Evolutionary conservation across 495 filamentous ascomycete species (phyloP), one percentile per base, ranked within the genome.

Genomic region (Neurospora hispaniola): DNA sequence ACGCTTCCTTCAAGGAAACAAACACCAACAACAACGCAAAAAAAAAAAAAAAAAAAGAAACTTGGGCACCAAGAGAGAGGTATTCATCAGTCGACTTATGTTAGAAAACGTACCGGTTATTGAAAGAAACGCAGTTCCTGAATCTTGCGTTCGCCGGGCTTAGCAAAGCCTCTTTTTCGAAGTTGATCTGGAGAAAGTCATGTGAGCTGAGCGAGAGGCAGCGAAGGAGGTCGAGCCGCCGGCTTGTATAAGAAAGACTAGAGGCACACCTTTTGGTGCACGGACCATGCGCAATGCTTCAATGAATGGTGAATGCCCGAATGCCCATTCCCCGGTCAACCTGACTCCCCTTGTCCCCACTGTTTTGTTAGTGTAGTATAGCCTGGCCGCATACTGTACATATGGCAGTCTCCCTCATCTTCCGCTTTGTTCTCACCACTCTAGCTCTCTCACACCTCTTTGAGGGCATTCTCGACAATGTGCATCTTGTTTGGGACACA

Each of bases 101-200:
- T 12, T 31, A 62, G 18, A 72, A 73, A 70, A 69, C 79, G 62
- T 80, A 80, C 79, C 73, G 74, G 48, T 42, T 73, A 44, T 74
- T n/a, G 9, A 27, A 18, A 31, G 41, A 27, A 70, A 43, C 66
- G 23, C 7, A 73, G 62, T 70, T 71, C 69, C 42, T 40, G 72
- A 12, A 69, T 46, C 38, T 72, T 71, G 35, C 70, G 69, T 42
- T 39, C 39, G 46, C 38, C 27, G 14, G 54, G 54, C 54, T 18
- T 18, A 66, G 35, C 54, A 66, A 66, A 66, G 27, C 54, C 14
- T 35, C 54, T 66, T 38, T 31, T 38, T 66, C 70, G 42, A 77
- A 78, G 75, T 75, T 79, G 79, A 70, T 59, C 72, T 76, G 76
- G 76, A 75, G 75, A 38, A 78, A 78, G 27, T 78, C 78, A 80